Percentiles rank a stretch among this genome's conserved stretches.
These are phyloP conservation scores for Colletotrichum chrysophilum DNA, from an alignment of 2,329 filamentous ascomycete genomes.

Conservation along the genomic window DNA sequence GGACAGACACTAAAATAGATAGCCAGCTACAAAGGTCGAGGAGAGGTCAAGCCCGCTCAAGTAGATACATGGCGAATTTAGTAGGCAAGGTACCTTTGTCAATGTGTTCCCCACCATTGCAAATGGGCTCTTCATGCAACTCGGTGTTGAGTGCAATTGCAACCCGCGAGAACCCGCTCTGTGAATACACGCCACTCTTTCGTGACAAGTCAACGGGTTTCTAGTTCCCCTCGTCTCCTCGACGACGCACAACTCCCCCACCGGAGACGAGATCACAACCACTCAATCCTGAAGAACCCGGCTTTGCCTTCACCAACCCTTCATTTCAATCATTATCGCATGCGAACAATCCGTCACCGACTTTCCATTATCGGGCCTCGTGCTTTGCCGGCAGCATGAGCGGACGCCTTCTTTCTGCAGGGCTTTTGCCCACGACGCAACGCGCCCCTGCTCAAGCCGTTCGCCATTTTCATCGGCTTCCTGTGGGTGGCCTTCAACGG, in stretches of 20 bases:
- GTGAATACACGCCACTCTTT: constrained; percentile 2
- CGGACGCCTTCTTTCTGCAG: constrained; percentile 77
- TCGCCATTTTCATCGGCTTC: constrained; percentile 71
- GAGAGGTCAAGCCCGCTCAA: background rate
- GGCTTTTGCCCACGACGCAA: constrained; percentile 71
- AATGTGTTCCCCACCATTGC: constrained; percentile 8
- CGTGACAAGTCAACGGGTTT: background rate
- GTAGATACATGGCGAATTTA: background rate
- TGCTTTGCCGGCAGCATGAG: constrained; percentile 57
- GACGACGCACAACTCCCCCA: background rate
- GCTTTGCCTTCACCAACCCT: background rate
- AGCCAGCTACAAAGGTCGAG: background rate
- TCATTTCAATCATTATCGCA: background rate
- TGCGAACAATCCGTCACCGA: background rate
- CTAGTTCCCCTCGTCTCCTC: background rate
- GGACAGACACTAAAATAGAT: background rate
- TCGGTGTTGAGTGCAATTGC: background rate
- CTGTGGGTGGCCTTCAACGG: constrained; percentile 72
- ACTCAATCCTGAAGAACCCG: background rate
- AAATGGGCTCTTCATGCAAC: constrained; percentile 20
- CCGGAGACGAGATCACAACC: background rate
- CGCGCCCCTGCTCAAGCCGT: constrained; percentile 59
- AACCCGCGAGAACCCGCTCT: constrained; percentile 7
- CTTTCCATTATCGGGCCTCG: background rate
- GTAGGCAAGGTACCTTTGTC: background rate